Base-by-base conservation (phyloP, 2,329 filamentous ascomycete species). In the Phoma sp. region DNA sequence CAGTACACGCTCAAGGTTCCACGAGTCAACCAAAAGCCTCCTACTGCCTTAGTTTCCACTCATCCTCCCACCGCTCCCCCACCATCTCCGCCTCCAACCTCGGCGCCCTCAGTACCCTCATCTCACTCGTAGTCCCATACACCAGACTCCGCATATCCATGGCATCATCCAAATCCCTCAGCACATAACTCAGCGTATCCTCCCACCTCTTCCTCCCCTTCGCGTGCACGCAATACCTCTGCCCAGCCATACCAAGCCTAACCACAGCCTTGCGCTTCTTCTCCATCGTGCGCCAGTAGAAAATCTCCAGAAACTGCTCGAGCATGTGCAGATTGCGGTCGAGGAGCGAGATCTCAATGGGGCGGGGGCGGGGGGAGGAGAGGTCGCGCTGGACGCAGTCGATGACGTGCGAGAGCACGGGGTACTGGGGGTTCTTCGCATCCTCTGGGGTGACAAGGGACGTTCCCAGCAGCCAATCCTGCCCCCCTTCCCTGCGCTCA, bases 61-160 rank as follows among this genome's bases (percentile, higher is more conserved):
- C 46, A 4, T 42, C 41, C 14, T 50, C 46, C 52, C 52, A 55
- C 8, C 36, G 36, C 2, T 10, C 27, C 27, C 32, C 42, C 24
- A 30, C 42, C 4, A 25, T 10, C 9, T 30, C 46, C 7, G 25
- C n/a, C n/a, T n/a, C 14, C 42, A 55, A 14, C 4, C 46, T 30
- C 2, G 41, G 46, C 8, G 46, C 42, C 24, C 52, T 46, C 4
- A 55, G 42, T 4, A 55, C 37, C 25, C 50, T 55, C 24, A 50
- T 41, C 8, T 30, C 46, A 18, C 52, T 46, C 0, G 13, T 47
- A 2, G 41, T 50, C 3, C 52, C 52, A 36, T 50, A 55, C 2
- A 55, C 52, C 38, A 55, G 14, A 29, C 46, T 50, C 23, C 46
- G 52, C 52, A 55, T 55, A 24, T 55, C 52, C 52, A 55, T 55